Conservation (phyloP, 2,329 filamentous ascomycete genomes). For the Neofusicoccum umdonicola region DNA sequence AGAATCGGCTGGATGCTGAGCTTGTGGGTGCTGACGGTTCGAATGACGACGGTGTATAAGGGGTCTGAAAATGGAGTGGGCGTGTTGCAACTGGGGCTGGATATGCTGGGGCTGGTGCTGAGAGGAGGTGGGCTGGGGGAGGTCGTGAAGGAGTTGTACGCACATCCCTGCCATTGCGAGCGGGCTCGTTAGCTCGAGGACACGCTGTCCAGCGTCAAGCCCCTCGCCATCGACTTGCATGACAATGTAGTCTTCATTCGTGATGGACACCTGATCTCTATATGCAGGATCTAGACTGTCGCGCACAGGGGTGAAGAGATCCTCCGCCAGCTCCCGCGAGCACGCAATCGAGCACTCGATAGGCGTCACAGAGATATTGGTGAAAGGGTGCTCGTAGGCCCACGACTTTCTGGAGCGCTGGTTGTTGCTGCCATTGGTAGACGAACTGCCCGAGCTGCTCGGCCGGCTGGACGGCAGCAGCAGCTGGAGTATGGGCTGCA, state of each 20-base stretch:
- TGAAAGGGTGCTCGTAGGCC: conserved; percentile 68
- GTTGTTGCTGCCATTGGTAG: conserved; percentile 24
- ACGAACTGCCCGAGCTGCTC: conserved; percentile 23
- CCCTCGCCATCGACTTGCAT: conserved; percentile 89
- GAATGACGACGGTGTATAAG: background rate
- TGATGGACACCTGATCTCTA: conserved; percentile 62
- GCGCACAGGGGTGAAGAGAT: conserved; percentile 73
- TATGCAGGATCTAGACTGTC: conserved; percentile 54
- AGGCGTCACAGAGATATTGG: conserved; percentile 90
- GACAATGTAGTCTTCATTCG: conserved; percentile 78
- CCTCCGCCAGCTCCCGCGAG: conserved; percentile 68
- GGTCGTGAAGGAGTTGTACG: conserved; percentile 27
- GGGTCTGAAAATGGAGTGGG: background rate
- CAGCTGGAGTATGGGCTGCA: conserved; percentile 83
- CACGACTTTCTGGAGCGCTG: conserved; percentile 39
- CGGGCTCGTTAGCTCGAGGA: conserved; percentile 87
- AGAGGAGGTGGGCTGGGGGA: background rate
- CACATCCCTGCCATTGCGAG: conserved; percentile 85
- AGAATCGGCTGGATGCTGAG: conserved; percentile 1
- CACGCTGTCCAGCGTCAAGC: conserved; percentile 84
- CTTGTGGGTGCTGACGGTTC: background rate
- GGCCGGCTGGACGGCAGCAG: conserved; percentile 61
- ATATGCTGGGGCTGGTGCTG: background rate
- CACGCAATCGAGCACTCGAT: conserved; percentile 93
- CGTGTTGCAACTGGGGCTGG: background rate